Conservation (phyloP, 1,284 basidiomycete genomes). For the Trichosporon coremiiforme region DNA sequence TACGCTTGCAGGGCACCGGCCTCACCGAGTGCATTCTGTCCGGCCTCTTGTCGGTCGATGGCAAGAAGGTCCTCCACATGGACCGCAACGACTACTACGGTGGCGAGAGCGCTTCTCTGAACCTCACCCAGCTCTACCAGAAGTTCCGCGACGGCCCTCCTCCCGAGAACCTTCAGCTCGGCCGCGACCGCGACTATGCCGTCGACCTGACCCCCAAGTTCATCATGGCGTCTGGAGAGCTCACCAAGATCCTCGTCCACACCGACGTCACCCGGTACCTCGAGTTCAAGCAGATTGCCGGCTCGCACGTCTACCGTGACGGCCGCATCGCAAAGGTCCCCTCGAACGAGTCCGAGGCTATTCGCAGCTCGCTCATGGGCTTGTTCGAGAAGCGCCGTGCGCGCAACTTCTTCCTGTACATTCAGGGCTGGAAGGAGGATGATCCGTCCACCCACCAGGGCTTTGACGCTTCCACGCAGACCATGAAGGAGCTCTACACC, state of each 20-base stretch:
- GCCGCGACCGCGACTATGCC: constrained; percentile 92
- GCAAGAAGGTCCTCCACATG: constrained; percentile 99
- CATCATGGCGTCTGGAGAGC: constrained; percentile 97
- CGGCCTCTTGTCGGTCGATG: constrained; percentile 93
- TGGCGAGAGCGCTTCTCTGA: constrained; percentile 94
- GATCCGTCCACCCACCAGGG: constrained; percentile 95
- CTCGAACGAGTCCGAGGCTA: constrained; percentile 95
- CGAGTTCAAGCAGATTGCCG: constrained; percentile 99
- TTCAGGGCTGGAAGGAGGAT: constrained; percentile 92
- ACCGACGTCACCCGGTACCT: constrained; percentile 99
- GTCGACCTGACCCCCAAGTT: constrained; percentile 94
- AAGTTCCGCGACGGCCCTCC: constrained; percentile 76
- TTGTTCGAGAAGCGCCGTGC: constrained; percentile 97
- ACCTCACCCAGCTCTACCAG: constrained; percentile 97
- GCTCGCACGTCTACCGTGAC: constrained; percentile 96
- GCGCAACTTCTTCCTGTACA: constrained; percentile 98
- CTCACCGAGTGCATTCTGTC: constrained; percentile 98
- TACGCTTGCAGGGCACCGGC: constrained; percentile 71
- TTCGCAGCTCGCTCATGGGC: constrained; percentile 93
- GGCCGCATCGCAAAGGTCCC: constrained; percentile 98
- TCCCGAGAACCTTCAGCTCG: constrained; percentile 65
- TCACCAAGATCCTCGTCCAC: constrained; percentile 97
- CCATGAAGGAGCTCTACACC: constrained; percentile 91
- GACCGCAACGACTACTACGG: constrained; percentile 99
- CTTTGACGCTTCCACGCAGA: constrained; percentile 79